Evolutionary conservation across 202 grass and related monocot genomes (phyloP).

Genomic region (Bolboschoenoplectus hybrid): DNA sequence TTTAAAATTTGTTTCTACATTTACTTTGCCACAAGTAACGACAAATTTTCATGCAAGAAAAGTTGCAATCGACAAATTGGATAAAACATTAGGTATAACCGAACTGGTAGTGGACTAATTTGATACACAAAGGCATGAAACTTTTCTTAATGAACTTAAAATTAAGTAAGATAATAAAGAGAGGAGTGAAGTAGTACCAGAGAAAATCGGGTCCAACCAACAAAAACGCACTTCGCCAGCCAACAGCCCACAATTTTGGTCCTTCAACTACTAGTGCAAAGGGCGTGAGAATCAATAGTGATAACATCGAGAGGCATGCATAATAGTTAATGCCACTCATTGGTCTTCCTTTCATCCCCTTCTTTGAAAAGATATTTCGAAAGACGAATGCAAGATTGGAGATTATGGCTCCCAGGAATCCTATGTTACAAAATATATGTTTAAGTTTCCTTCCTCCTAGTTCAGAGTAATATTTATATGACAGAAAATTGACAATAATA

Average conservation of each 20-base stretch:
- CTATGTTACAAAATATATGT: conserved; percentile 42
- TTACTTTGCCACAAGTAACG: neutral
- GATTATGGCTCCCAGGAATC: conserved; percentile 95
- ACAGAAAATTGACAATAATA: neutral
- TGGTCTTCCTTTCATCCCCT: conserved; percentile 81
- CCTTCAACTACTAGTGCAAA: conserved; percentile 82
- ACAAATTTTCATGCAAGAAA: neutral
- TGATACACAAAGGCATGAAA: neutral
- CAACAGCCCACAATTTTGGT: conserved; percentile 84
- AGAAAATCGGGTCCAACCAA: conserved; percentile 79
- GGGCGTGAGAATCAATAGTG: conserved; percentile 72
- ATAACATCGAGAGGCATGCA: conserved; percentile 86
- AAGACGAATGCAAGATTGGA: conserved; percentile 85
- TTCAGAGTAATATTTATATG: neutral
- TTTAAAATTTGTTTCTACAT: neutral
- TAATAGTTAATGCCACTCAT: conserved; percentile 94
- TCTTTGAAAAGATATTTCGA: conserved; percentile 90
- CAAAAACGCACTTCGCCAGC: conserved; percentile 64
- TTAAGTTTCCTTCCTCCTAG: neutral
- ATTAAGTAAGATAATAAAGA: conserved; percentile 2
- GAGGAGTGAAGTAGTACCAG: conserved; percentile 57
- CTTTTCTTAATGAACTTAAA: neutral
- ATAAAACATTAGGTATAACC: conserved; percentile 2
- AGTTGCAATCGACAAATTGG: conserved; percentile 1
- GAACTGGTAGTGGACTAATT: neutral